Evolutionary conservation across 176 grass and related monocot species (phyloP), one percentile per base, ranked within the genome.

Genomic region (Musa itinerans): DNA sequence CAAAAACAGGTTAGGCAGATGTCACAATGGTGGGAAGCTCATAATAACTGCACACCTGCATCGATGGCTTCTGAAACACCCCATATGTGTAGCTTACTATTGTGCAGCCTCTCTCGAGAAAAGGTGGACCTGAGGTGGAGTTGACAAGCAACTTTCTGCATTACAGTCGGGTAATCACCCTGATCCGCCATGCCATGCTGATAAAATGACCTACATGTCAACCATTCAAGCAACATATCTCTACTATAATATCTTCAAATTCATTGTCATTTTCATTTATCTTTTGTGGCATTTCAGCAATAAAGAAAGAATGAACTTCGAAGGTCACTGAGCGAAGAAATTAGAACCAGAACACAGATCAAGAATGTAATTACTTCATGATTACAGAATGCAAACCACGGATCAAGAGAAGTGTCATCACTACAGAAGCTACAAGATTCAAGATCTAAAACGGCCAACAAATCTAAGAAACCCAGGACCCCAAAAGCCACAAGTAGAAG

Each of bases 131-230:
- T 77, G 1, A 53, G 34, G 22, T 77, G 75, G 19, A 77, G 61
- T 26, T 77, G 75, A 50, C 75, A 48, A 17, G 75, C 43, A 77
- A 66, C 59, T 52, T 77, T 77, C 49, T 77, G 75, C 17, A 53
- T 25, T 15, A 77, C n/a, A 53, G 61, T 77, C 15, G 75, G 75
- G 61, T 66, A 43, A 11, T 65, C 27, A 66, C 65, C 49, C 20
- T 77, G 58, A 53, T 65, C 61, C 9, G 58, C 75, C 75, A 77
- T 77, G 43, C 43, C n/a, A 17, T 64, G 20, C n/a, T 51, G 10
- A 23, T 16, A 54, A 17, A 76, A 50, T 6, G 55, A 76, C 74
- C 54, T 76, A 49, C 19, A 63, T 7, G 9, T 20, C 50, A 72
- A 20, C 13, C 17, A 53, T 9, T 55, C 8, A 57, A 54, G 70